Evolutionary conservation across 768 basidiomycete genomes (phyloP), one percentile per base, ranked within the genome.

Genomic region (Lactarius sp.): DNA sequence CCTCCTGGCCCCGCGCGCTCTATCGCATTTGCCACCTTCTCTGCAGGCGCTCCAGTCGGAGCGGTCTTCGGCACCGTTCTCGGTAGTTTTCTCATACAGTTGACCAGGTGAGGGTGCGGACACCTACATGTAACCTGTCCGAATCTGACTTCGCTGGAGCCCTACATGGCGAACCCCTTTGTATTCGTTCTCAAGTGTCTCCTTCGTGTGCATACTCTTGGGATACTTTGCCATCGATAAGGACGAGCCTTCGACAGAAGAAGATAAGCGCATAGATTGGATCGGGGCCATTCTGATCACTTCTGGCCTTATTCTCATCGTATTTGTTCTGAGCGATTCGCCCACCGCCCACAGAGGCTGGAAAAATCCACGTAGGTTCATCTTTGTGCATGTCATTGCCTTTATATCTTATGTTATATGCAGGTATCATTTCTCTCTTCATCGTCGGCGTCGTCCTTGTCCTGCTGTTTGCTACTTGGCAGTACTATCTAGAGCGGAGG

Each of bases 11-110:
- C 77, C 13, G 79, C 85, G 0, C 83, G 94, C 10, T 84, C 89
- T 1, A 73, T 84, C 0, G 94, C 92, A 0, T 96, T 95, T 66
- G 83, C 94, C 0, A 85, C 87, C 0, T 95, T 94, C 67, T 80
- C 87, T 0, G 90, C 92, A 0, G 94, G 94, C 33, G 90, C 88
- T 0, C 92, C 94, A 0, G 70, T 94, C 6, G 94, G 94, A 0
- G 88, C 81, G 0, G 87, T 83, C 0, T 74, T 93, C 16, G 92
- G 94, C 1, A 78, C 79, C 36, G 74, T 85, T 0, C 63, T 92
- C 0, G 92, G 92, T 18, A 91, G 90, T n/a, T 75, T 86, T 1
- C 73, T 92, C 20, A 88, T 85, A 0, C 81, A 68, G 20, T n/a
- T 58, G 22, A 62, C 65, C 13, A 59, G 46, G 67, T 68, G 8